phyloP scores from a whole-genome alignment of 2,329 filamentous ascomycete species.

The Xylariaceae sp. region DNA sequence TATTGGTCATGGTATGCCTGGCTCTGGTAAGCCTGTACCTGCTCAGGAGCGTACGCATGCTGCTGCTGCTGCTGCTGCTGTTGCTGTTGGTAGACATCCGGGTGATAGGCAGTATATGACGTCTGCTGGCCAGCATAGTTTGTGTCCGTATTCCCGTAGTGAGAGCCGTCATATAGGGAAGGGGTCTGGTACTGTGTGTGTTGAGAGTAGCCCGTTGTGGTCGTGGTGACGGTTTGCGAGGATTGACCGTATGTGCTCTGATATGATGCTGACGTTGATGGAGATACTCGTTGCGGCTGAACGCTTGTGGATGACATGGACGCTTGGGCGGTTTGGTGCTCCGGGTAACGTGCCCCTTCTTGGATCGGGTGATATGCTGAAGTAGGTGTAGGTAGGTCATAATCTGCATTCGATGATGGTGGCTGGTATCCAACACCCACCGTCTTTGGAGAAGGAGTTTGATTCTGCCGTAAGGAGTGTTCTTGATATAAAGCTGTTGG shows the following conservation, averaged over 20 bases:
- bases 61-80: slow-evolving; percentile 26
- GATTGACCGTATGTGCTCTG: slow-evolving; percentile 26
- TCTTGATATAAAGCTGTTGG: slow-evolving; percentile 21
- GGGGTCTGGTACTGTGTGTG: slow-evolving; percentile 20
- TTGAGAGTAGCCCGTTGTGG: slow-evolving; percentile 7
- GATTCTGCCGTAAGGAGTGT: slow-evolving; percentile 16
- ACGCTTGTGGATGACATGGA: slow-evolving; percentile 17
- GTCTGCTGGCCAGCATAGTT: slow-evolving; percentile 17
- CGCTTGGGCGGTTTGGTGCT: slow-evolving; percentile 17
- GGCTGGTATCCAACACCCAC: slow-evolving; percentile 23
- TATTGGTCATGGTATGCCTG: slow-evolving; percentile 28
- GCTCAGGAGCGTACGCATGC: slow-evolving; percentile 24
- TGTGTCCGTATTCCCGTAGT: slow-evolving; percentile 22
- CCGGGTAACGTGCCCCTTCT: slow-evolving; percentile 7
- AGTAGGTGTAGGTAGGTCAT: slow-evolving; percentile 10
- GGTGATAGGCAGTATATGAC: slow-evolving; percentile 32
- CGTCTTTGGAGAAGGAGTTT: slow-evolving; percentile 29
- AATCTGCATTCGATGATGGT: slow-evolving; percentile 6
- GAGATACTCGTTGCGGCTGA: slow-evolving; percentile 15
- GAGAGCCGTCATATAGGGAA: slow-evolving; percentile 20
- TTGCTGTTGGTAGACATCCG: slow-evolving; percentile 26
- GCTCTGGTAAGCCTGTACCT: slow-evolving; percentile 18
- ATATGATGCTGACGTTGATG: slow-evolving; percentile 25
- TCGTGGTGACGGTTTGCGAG: slow-evolving; percentile 13
- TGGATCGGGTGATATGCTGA: slow-evolving; percentile 21